Percentiles rank a stretch among this genome's conserved stretches.
Evolutionary conservation across 1,139 yeast species (phyloP).

Genomic region (Debaryomyces nepalensis): DNA sequence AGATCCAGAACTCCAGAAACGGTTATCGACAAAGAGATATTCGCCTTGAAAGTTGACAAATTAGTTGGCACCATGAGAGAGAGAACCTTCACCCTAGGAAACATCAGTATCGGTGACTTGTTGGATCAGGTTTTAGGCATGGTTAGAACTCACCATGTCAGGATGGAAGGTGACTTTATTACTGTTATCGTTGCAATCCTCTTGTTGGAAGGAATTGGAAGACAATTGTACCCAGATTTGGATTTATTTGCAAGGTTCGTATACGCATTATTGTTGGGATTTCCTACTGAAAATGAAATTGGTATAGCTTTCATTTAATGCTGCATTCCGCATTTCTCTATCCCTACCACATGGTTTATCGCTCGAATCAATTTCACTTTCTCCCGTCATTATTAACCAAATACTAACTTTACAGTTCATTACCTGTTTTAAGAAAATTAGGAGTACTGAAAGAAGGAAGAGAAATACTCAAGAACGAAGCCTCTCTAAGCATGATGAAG

Average conservation of each 20-base stretch:
- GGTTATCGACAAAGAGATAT: conserved; percentile 79
- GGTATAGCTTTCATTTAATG: conserved; percentile 19
- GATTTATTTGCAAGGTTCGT: conserved; percentile 95
- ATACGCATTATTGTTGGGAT: conserved; percentile 64
- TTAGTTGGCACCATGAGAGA: conserved; percentile 80
- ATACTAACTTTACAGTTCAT: conserved; percentile 59
- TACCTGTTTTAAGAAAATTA: conserved; percentile 85
- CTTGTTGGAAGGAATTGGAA: conserved; percentile 89
- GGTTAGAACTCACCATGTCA: conserved; percentile 93
- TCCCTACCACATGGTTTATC: neutral
- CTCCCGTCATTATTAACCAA: conserved; percentile 1
- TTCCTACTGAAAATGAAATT: conserved; percentile 48
- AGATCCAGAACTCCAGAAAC: conserved; percentile 94
- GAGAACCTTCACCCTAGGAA: conserved; percentile 90
- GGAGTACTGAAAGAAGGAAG: conserved; percentile 73
- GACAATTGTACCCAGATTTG: conserved; percentile 89
- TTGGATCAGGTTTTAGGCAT: conserved; percentile 83
- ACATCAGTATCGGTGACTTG: conserved; percentile 89
- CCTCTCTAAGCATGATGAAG: conserved; percentile 76
- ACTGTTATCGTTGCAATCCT: conserved; percentile 92
- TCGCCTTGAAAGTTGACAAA: conserved; percentile 84
- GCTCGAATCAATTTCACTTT: conserved; percentile 7
- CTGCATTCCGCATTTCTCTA: neutral
- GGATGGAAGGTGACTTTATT: conserved; percentile 97
- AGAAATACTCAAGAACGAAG: conserved; percentile 59